Conservation (phyloP, 1,284 basidiomycete species). For the Cutaneotrichosporon mucoides region DNA sequence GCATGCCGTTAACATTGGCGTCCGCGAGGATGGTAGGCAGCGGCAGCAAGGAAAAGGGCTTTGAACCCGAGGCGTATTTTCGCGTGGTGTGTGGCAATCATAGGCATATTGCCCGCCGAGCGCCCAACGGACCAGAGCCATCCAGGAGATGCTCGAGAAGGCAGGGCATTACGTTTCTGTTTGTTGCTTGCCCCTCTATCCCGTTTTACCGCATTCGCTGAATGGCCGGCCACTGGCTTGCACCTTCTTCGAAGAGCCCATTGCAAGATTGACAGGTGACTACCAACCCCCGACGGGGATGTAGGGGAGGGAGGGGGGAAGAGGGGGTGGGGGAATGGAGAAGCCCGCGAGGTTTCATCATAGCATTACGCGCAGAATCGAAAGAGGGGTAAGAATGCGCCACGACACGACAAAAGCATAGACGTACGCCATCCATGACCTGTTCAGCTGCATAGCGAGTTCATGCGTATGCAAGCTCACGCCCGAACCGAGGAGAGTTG, state of each 20-base stretch:
- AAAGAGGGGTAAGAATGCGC: neutral
- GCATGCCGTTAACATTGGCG: conserved; percentile 2
- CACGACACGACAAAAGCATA: neutral
- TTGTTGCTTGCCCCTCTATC: neutral
- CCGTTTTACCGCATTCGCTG: neutral
- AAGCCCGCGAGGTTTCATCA: neutral
- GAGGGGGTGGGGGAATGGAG: neutral
- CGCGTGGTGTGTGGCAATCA: no score
- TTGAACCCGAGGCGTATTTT: no score
- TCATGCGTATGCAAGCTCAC: no score
- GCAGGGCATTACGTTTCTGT: neutral
- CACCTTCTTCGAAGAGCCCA: neutral
- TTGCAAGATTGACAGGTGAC: no score
- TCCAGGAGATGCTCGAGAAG: neutral
- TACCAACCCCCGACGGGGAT: no score
- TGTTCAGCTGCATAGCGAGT: neutral
- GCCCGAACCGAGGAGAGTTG: neutral
- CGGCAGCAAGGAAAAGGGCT: neutral
- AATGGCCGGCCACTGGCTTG: neutral
- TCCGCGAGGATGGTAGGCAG: conserved; percentile 1
- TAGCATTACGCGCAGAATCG: neutral
- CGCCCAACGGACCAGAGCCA: neutral
- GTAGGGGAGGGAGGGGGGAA: neutral
- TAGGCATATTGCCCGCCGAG: neutral
- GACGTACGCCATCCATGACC: no score